Evolutionary conservation across 2,329 filamentous ascomycete species (phyloP), one percentile per base, ranked within the genome.

Genomic region (Trichophyton simii): DNA sequence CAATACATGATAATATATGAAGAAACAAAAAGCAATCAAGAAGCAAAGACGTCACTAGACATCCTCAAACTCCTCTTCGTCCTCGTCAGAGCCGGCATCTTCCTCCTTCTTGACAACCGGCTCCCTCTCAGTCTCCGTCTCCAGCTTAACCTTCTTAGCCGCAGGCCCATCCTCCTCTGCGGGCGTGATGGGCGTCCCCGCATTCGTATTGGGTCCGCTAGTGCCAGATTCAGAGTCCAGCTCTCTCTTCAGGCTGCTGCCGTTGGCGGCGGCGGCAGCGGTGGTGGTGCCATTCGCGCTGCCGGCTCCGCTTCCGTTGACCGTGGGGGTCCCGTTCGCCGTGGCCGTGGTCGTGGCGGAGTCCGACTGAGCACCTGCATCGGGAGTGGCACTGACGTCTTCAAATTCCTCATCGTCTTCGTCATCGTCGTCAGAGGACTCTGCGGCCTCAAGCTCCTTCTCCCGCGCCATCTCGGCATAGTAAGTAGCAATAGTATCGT

Each of bases 111-210:
- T 73, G n/a, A 71, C 64, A 13, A 67, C 66, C 1, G 65, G 64
- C 59, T 77, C 71, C 0, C 64, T 38, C 34, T 38, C 34, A 2
- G 34, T 62, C 59, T 38, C 34, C 34, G 34, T 63, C 59, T 77
- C 71, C n/a, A 73, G 66, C 62, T 77, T 79, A 58, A 77, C 67
- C 63, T 72, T 78, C 69, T 79, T 79, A 68, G 79, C 78, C 22
- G 69, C 65, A 1, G 71, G 67, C 3, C 75, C 75, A 0, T 72
- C 75, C 22, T 76, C 74, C 48, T 72, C 73, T 1, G 66, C 67
- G n/a, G 70, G 67, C 1, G 71, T 72, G 36, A 70, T 68, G 0
- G 75, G 75, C 1, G 74, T 76, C 1, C 69, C 72, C 4, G 66
- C 67, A 25, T 70, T 68, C 2, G 75, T 77, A 4, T 72, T 73